Base-by-base conservation (phyloP, 345 rosid species). In the Citrus glauca region DNA sequence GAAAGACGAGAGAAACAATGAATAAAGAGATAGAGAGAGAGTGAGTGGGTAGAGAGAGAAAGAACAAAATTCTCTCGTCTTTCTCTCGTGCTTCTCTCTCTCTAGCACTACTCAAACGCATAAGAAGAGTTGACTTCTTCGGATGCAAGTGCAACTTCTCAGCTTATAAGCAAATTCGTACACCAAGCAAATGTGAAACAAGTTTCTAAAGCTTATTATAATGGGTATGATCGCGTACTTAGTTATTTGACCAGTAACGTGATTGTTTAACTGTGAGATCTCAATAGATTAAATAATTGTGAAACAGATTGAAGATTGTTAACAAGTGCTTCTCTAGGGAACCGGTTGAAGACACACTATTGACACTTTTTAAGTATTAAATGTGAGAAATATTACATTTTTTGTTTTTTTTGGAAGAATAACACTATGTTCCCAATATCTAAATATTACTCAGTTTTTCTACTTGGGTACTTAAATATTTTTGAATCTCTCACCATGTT, bases 321-420 rank as follows among this genome's bases (percentile, higher is more conserved):
- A 76, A 81, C 50, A 55, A 60, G 66, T 81, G 84, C 53, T 84
- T 84, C 84, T 81, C 81, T 2, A 66, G 59, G 25, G 38, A 42
- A 64, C 69, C 77, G 5, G 77, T 69, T 61, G 85, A 84, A 61
- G 85, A 72, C 53, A 81, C 76, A 56, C 6, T 81, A 32, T 63
- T 77, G 42, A 70, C 82, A 56, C 71, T 84, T 62, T 62, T 84
- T 84, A 76, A 81, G 59, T 50, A 25, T 25, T 1, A 4, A 4
- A 35, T 35, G 38, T 35, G 38, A 35, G 38, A 35, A 35, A 35
- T 35, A 35, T 35, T 0, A 6, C 38, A 35, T 0, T 35, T 5
- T 35, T 35, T 9, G 9, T 2, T 0, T 33, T 33, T 33, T 33
- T 5, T 2, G 48, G 4, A 4, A 42, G 48, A 10, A 42, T 42